Base-by-base conservation (phyloP, 495 filamentous ascomycete species). In the Podospora fimiseda region DNA sequence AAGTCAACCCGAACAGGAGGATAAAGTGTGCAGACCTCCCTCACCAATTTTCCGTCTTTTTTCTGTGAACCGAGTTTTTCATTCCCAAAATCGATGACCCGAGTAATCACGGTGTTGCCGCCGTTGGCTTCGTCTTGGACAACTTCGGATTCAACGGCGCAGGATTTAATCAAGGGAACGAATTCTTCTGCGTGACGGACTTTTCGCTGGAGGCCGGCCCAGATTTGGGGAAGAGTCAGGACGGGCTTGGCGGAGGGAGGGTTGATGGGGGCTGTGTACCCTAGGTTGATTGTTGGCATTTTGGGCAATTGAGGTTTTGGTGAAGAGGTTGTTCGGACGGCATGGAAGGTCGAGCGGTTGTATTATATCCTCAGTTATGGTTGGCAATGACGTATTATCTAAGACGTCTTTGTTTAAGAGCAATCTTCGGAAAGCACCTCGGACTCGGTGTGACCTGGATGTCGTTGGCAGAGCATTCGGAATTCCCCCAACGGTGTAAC, bases 251-350 rank as follows among this genome's bases (percentile, higher is more conserved):
- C 50, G 41, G 55, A 56, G 14, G 60, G 23, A 8, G 59, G 66
- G 67, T 74, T 74, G 61, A 74, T 61, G 27, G 68, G 70, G 2
- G 68, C 61, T 14, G 68, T 71, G 63, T 71, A 73, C 52, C 62
- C 68, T 18, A 72, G 52, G 60, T 72, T 71, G 55, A 71, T 45
- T 44, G 58, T 60, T 16, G 66, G 59, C 70, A 73, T 72, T 46
- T 60, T 64, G 39, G n/a, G n/a, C n/a, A n/a, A n/a, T n/a, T n/a
- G n/a, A n/a, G n/a, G n/a, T n/a, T n/a, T n/a, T n/a, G n/a, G n/a
- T n/a, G n/a, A n/a, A n/a, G n/a, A n/a, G n/a, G n/a, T n/a, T n/a
- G n/a, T n/a, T n/a, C n/a, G n/a, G n/a, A n/a, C n/a, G n/a, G n/a
- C n/a, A n/a, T n/a, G n/a, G n/a, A n/a, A n/a, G n/a, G n/a, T n/a